Conservation (phyloP, 2,329 filamentous ascomycete species). For the Colletotrichum sidae region DNA sequence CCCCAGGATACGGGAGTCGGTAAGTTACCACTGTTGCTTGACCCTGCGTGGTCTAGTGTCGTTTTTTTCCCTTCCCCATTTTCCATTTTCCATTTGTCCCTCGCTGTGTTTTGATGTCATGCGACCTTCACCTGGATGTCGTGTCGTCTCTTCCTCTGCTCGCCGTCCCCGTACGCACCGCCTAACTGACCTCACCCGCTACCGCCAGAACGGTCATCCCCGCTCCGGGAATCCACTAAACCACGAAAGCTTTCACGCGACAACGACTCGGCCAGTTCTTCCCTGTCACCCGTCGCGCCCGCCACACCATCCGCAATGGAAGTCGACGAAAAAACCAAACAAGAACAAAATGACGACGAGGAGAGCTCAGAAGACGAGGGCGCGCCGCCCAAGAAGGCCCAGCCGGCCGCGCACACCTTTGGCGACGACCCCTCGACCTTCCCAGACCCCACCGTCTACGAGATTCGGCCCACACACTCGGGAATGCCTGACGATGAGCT, state of each 20-base stretch:
- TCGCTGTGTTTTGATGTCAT: constrained; percentile 25
- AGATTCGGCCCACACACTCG: constrained; percentile 81
- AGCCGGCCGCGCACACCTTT: constrained; percentile 87
- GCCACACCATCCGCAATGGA: constrained; percentile 68
- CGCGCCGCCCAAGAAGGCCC: constrained; percentile 70
- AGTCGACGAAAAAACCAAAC: constrained; percentile 60
- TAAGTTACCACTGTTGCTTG: constrained; percentile 28
- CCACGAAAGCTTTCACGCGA: constrained; percentile 63
- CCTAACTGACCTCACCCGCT: constrained; percentile 31
- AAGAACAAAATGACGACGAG: constrained; percentile 54
- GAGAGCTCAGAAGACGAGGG: constrained; percentile 70
- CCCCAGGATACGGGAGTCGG: constrained; percentile 63
- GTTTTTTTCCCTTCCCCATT: not conserved
- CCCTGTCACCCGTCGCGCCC: constrained; percentile 66
- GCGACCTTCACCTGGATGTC: constrained; percentile 17
- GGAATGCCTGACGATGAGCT: constrained; percentile 88
- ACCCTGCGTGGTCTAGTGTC: constrained; percentile 20
- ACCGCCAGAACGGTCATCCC: constrained; percentile 63
- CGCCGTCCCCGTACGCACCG: constrained; percentile 25
- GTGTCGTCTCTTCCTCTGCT: constrained; percentile 20
- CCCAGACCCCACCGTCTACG: constrained; percentile 91
- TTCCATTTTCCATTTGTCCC: constrained; percentile 3
- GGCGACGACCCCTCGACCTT: constrained; percentile 94
- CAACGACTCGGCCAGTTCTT: constrained; percentile 68
- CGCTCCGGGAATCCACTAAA: constrained; percentile 62